Base-by-base conservation (phyloP, 2,329 filamentous ascomycete genomes). In the Aspergillus texensis region DNA sequence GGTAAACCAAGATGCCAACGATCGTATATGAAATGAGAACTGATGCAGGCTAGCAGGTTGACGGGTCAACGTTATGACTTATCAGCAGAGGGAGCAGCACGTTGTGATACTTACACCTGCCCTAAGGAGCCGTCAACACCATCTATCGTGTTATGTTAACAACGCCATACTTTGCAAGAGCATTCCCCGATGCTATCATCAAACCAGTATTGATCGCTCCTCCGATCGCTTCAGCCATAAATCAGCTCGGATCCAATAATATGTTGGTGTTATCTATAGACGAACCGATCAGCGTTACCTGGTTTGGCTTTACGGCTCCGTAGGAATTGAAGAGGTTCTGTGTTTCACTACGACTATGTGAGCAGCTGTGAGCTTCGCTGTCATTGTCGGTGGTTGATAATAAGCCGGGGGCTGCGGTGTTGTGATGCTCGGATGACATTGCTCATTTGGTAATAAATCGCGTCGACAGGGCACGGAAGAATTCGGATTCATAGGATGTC, bases 1-100 rank as follows among this genome's bases (percentile, higher is more conserved):
- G 80, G 77, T 89, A 95, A 68, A 94, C 92, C 64, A 95, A 72
- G 52, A 81, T 78, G 48, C 80, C 80, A 50, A 81, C 78, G 60
- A 78, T 72, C 6, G 77, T 69, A 67, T 82, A 82, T 6, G 78
- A 79, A 48, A 82, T 81, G 34, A 82, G 71, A 43, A 82, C 75
- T 3, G 79, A 71, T n/a, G 72, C 80, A 24, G 80, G 80, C 69
- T 77, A 63, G 39, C 58, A 43, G 41, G 58, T 63, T 36, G 63
- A 69, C 67, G 53, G 58, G 39, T 52, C 28, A 55, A 16, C 32
- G 24, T 39, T 9, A 6, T 36, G 26, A 24, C 10, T 39, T 16
- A 8, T 3, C n/a, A 5, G 26, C 8, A 28, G 16, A 21, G 4
- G 28, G 9, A 32, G 32, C 26, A 19, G 48, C 28, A 30, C 30